phyloP scores from a whole-genome alignment of 2,329 filamentous ascomycete genomes.

The Laburnicola sp. region DNA sequence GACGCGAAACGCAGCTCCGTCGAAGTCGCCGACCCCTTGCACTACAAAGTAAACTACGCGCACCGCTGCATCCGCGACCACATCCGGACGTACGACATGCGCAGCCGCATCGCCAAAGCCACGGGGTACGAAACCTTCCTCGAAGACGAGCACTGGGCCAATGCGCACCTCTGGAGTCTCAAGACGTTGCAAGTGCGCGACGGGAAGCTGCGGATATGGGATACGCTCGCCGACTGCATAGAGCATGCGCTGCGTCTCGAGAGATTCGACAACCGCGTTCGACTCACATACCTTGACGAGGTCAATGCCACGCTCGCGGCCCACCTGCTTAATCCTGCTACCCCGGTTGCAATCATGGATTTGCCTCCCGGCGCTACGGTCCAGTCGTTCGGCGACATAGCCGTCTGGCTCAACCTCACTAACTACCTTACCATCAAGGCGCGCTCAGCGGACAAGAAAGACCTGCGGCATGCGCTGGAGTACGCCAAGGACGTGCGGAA shows the following conservation, averaged over 20 bases:
- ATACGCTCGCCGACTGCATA: slow-evolving; percentile 21
- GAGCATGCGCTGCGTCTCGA: slow-evolving; percentile 24
- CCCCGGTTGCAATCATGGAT: slow-evolving; percentile 8
- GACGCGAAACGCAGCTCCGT: slow-evolving; percentile 8
- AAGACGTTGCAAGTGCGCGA: slow-evolving; percentile 24
- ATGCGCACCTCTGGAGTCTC: slow-evolving; percentile 25
- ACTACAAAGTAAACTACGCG: slow-evolving; percentile 29
- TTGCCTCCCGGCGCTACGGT: slow-evolving; percentile 2
- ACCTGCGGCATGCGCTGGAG: slow-evolving; percentile 28
- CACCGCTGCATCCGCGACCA: slow-evolving; percentile 32
- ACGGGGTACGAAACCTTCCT: slow-evolving; percentile 17
- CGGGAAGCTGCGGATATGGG: slow-evolving; percentile 22
- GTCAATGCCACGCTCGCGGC: slow-evolving; percentile 21
- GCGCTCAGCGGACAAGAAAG: slow-evolving; percentile 24
- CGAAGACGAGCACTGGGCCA: slow-evolving; percentile 28
- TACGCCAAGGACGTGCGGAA: slow-evolving; percentile 26
- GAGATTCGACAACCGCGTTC: slow-evolving; percentile 19
- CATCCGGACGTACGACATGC: slow-evolving; percentile 19
- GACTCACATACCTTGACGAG: slow-evolving; percentile 28
- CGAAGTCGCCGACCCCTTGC: slow-evolving; percentile 8
- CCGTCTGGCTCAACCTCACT: slow-evolving; percentile 28
- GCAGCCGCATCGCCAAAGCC: slow-evolving; percentile 10
- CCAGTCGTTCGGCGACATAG: slow-evolving; percentile 27
- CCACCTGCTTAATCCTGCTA: slow-evolving; percentile 16
- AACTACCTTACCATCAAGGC: slow-evolving; percentile 25